phyloP scores from a whole-genome alignment of 2,329 filamentous ascomycete genomes.

The Daldinia sp. region DNA sequence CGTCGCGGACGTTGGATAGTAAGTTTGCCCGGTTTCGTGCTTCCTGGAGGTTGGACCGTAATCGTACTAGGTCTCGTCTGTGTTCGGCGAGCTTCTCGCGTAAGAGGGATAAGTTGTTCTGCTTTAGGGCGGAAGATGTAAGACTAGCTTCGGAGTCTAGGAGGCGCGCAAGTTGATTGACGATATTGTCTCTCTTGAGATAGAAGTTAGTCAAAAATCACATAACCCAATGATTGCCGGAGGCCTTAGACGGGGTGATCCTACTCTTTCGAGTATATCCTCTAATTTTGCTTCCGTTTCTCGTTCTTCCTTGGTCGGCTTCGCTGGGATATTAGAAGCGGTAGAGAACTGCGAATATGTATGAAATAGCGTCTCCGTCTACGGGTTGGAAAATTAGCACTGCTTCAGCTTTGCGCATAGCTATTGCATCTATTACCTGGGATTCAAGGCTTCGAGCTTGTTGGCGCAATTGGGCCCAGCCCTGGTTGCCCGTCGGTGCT shows the following conservation, averaged over 20 bases:
- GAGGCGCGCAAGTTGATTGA: conserved; percentile 83
- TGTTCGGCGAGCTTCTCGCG: conserved; percentile 90
- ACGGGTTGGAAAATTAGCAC: conserved; percentile 19
- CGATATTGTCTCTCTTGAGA: conserved; percentile 77
- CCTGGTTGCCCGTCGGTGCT: conserved; percentile 62
- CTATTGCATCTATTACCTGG: conserved; percentile 66
- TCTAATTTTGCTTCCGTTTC: conserved; percentile 82
- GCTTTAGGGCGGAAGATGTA: conserved; percentile 91
- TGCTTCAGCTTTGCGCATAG: background rate
- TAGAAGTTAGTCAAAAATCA: conserved; percentile 29
- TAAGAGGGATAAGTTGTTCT: conserved; percentile 92
- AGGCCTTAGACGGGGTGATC: conserved; percentile 7
- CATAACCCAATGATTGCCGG: background rate
- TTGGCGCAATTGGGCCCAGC: conserved; percentile 94
- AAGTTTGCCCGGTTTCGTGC: conserved; percentile 89
- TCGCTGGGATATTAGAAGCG: conserved; percentile 78
- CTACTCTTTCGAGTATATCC: conserved; percentile 83
- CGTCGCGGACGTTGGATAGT: conserved; percentile 86
- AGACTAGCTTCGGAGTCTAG: conserved; percentile 91
- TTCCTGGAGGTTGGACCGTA: conserved; percentile 76
- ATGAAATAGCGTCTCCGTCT: conserved; percentile 87
- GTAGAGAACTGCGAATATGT: conserved; percentile 91
- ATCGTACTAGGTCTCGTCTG: conserved; percentile 78
- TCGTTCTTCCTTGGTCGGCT: conserved; percentile 85
- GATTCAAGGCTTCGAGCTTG: conserved; percentile 89